phyloP scores from a whole-genome alignment of 257 asterid species.

The Osmanthus fragrans region DNA sequence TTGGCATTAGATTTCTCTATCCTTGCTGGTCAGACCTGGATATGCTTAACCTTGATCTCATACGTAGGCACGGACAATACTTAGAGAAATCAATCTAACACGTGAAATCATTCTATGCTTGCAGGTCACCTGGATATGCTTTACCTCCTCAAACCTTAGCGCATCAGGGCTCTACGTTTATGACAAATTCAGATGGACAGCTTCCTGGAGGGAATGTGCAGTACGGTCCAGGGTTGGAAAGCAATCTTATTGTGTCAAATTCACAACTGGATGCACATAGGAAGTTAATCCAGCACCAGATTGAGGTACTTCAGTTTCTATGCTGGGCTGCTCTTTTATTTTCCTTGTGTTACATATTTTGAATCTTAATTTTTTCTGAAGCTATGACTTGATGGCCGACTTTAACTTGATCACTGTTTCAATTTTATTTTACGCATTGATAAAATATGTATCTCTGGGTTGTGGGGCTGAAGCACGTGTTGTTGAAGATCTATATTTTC shows the following conservation, averaged over 20 bases:
- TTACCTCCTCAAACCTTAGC: slow-evolving; percentile 42
- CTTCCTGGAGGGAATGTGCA: slow-evolving; percentile 29
- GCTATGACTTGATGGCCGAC: neutral
- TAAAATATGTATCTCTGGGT: neutral
- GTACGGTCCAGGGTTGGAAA: slow-evolving; percentile 29
- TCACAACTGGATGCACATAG: slow-evolving; percentile 54
- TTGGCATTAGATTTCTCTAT: neutral
- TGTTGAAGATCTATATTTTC: neutral
- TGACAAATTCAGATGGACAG: slow-evolving; percentile 32
- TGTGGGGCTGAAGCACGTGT: neutral
- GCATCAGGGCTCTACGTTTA: slow-evolving; percentile 27
- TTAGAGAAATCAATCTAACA: neutral
- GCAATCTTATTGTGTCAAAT: slow-evolving; percentile 29
- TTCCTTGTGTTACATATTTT: slow-evolving; percentile 1
- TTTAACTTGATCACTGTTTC: neutral
- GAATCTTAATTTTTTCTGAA: neutral
- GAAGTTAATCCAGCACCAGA: slow-evolving; percentile 60
- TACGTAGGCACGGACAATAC: neutral
- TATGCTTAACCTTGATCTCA: slow-evolving; percentile 31
- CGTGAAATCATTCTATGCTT: slow-evolving; percentile 12
- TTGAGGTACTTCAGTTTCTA: slow-evolving; percentile 60
- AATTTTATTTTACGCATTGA: neutral
- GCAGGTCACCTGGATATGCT: slow-evolving; percentile 49
- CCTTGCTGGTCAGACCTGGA: too few species aligned
- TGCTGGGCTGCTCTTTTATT: slow-evolving; percentile 12